Conservation (phyloP, 176 grass and related monocot genomes). For the Phyllostachys edulis region DNA sequence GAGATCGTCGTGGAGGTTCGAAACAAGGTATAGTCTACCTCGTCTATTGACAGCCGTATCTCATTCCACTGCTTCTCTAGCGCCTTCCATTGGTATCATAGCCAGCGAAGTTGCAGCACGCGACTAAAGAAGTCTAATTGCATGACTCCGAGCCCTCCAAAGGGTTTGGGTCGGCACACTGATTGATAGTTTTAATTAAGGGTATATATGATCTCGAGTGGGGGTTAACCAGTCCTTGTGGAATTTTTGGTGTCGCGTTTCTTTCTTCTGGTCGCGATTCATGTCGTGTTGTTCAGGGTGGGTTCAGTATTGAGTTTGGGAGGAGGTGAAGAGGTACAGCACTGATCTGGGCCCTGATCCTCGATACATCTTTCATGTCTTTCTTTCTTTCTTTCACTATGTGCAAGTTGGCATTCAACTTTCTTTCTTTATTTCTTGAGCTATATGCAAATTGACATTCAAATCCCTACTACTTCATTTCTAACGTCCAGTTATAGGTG, state of each 20-base stretch:
- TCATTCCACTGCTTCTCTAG: too few species aligned
- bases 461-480: slow-evolving; percentile 4
- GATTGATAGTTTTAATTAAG: background rate
- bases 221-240: background rate
- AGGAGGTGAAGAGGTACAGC: background rate
- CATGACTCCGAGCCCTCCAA: too few species aligned
- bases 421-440: background rate
- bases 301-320: background rate
- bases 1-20: too few species aligned
- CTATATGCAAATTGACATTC: background rate
- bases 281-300: slow-evolving; percentile 11
- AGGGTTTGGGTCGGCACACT: background rate
- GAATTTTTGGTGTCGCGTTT: background rate
- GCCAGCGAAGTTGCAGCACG: too few species aligned
- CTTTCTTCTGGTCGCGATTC: slow-evolving; percentile 25
- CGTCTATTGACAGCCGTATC: too few species aligned
- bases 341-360: background rate
- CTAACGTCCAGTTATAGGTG: background rate
- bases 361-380: background rate
- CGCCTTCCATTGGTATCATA: too few species aligned
- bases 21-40: too few species aligned
- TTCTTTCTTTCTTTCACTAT: background rate
- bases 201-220: background rate
- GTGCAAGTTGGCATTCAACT: background rate
- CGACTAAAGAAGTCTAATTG: too few species aligned